These are phyloP conservation scores for Aurifilum marmelostoma DNA, from an alignment of 2,329 filamentous ascomycete genomes.

Conservation along the genomic window DNA sequence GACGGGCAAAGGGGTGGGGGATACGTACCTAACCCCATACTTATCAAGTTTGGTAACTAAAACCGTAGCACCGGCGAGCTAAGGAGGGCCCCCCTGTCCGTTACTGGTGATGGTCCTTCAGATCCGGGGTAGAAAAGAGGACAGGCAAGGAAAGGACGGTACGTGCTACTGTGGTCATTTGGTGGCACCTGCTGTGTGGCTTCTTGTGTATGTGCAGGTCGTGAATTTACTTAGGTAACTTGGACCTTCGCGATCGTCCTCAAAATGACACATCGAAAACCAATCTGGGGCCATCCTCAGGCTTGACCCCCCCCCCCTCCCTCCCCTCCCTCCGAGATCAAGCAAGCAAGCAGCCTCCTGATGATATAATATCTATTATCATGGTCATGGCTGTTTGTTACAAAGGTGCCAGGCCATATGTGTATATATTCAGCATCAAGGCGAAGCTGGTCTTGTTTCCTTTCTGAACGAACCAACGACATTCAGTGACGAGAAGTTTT, in stretches of 20 bases:
- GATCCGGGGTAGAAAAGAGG: not conserved
- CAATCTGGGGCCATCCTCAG: too few species aligned
- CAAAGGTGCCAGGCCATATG: not conserved
- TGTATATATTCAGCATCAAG: not conserved
- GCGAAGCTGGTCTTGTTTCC: not conserved
- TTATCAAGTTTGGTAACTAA: not conserved
- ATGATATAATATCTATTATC: not conserved
- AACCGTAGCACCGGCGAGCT: not conserved
- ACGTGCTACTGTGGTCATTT: not conserved
- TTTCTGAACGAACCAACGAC: not conserved
- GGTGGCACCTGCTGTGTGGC: not conserved
- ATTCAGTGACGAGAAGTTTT: too few species aligned
- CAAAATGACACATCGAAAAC: constrained; percentile 16
- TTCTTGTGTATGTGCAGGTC: not conserved
- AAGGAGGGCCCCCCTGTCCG: too few species aligned
- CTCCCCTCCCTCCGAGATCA: not conserved
- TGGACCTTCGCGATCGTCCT: not conserved
- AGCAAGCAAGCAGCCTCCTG: not conserved
- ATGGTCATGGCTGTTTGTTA: not conserved
- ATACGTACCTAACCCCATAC: too few species aligned
- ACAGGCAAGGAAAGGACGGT: not conserved
- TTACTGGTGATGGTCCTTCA: not conserved
- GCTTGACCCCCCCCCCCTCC: too few species aligned
- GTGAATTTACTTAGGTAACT: not conserved
- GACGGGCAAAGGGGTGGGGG: constrained; percentile 21